Evolutionary conservation across 2,329 filamentous ascomycete genomes (phyloP).

Genomic region (Hortaea sp.): DNA sequence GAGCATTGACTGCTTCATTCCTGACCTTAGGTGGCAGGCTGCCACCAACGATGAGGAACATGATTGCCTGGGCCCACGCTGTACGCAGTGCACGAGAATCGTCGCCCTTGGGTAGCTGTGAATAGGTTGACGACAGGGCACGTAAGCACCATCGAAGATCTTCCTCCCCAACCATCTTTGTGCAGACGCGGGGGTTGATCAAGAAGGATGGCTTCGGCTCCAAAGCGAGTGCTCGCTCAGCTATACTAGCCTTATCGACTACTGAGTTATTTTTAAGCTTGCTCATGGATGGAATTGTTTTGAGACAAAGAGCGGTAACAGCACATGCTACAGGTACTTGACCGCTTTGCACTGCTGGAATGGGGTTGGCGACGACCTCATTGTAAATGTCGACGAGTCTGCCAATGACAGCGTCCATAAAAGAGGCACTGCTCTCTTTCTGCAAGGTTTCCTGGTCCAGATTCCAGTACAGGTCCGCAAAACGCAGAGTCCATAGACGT

Average conservation of each 20-base stretch:
- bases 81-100: constrained; percentile 12
- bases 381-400: constrained; percentile 61
- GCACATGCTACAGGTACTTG: constrained; percentile 73
- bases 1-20: constrained; percentile 48
- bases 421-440: constrained; percentile 34
- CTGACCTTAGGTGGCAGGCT: constrained; percentile 52
- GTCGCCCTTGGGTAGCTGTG: constrained; percentile 42
- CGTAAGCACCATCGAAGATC: constrained; percentile 70
- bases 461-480: constrained; percentile 60
- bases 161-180: constrained; percentile 62
- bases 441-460: constrained; percentile 40
- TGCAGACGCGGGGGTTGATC: constrained; percentile 73
- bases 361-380: constrained; percentile 68
- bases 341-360: constrained; percentile 70
- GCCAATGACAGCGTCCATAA: constrained; percentile 42
- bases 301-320: constrained; percentile 51
- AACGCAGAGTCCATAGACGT: constrained; percentile 68
- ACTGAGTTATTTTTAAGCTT: constrained; percentile 47
- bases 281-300: constrained; percentile 42
- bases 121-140: constrained; percentile 55
- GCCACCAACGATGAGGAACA: constrained; percentile 64
- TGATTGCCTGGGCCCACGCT: constrained; percentile 70
- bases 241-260: constrained; percentile 52
- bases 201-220: constrained; percentile 83
- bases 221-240: constrained; percentile 55